Conservation (phyloP, 768 basidiomycete species). For the Gymnopilus dilepis region DNA sequence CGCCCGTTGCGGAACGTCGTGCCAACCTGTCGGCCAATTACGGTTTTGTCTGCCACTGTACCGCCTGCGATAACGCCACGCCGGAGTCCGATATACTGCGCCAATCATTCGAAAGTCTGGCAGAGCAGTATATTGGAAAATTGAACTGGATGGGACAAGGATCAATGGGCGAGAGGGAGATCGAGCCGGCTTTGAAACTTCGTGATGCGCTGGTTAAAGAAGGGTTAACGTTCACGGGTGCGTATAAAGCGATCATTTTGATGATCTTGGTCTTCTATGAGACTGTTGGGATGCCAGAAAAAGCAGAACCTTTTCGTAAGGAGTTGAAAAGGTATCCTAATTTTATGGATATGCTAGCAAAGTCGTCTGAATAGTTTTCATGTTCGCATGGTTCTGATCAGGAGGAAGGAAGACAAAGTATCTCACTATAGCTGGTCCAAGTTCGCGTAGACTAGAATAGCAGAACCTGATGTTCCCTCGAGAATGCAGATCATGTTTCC, state of each 20-base stretch:
- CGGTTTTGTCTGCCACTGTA: conserved; percentile 24
- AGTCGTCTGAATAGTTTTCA: no score
- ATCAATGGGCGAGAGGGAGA: neutral
- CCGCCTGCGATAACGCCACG: conserved; percentile 31
- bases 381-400: no score
- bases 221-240: neutral
- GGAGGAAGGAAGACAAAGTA: no score
- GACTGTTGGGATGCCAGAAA: neutral
- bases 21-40: conserved; percentile 14
- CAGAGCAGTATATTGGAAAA: no score
- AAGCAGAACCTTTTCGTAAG: neutral
- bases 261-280: neutral
- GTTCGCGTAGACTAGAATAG: no score
- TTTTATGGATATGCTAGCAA: no score
- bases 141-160: neutral
- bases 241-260: neutral
- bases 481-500: no score
- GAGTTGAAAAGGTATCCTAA: neutral
- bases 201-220: neutral
- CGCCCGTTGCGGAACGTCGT: no score
- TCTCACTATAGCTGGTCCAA: no score
- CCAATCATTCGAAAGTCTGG: neutral
- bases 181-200: neutral
- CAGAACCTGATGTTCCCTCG: no score
- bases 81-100: conserved; percentile 4